Conservation (phyloP, 345 rosid genomes). For the Crucihimalaya himalaica region DNA sequence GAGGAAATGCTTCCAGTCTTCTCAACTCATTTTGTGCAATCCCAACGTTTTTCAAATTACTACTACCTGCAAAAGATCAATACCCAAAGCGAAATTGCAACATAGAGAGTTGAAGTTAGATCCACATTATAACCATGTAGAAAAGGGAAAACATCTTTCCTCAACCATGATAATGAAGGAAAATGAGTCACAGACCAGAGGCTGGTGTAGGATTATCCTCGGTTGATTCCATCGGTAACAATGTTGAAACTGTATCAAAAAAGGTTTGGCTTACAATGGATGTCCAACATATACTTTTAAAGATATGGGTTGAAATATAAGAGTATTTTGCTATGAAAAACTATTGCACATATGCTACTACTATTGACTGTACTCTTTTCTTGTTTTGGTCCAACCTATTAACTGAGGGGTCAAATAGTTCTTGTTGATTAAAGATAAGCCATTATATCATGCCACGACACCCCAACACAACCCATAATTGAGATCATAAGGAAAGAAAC, state of each 20-base stretch:
- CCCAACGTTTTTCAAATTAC: conserved; percentile 26
- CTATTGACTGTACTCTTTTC: not conserved
- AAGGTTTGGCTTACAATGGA: conserved; percentile 6
- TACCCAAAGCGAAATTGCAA: conserved; percentile 11
- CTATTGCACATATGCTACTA: not conserved
- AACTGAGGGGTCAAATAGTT: not conserved
- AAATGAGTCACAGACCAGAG: conserved; percentile 31
- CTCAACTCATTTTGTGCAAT: conserved; percentile 23
- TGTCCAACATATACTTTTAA: conserved; percentile 14
- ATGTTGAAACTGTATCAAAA: conserved; percentile 33
- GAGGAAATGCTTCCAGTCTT: conserved; percentile 55
- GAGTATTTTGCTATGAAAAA: conserved; percentile 1
- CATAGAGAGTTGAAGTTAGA: conserved; percentile 26
- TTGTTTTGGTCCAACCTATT: not conserved
- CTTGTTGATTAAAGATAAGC: conserved; percentile 18
- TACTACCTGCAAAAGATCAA: conserved; percentile 30
- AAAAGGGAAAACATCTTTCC: conserved; percentile 1
- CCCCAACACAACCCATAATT: conserved; percentile 14
- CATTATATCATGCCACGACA: not conserved
- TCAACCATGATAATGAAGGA: conserved; percentile 10
- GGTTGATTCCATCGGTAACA: conserved; percentile 25
- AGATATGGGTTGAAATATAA: not conserved
- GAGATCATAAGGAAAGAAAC: conserved; percentile 4
- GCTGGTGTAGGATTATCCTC: conserved; percentile 28
- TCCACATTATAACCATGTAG: conserved; percentile 12